Base-by-base conservation (phyloP, 2,329 filamentous ascomycete species). In the Nothophoma quercina region DNA sequence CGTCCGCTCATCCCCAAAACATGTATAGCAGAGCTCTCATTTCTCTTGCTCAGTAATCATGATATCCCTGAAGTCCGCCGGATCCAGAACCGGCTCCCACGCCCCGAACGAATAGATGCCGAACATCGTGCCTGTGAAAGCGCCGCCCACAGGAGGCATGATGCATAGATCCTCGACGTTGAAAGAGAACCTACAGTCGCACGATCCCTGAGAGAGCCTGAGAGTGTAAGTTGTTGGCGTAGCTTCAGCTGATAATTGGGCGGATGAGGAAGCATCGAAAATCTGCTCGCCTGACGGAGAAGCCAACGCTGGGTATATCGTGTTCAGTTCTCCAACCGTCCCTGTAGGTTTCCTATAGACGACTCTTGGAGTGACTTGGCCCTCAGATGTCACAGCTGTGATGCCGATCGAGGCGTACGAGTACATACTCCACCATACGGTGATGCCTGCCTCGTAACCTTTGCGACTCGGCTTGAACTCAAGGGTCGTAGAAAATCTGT, bases 351-450 rank as follows among this genome's bases (percentile, higher is more conserved):
- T 38, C 15, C 44, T 65, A 49, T 7, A 65, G 25, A 13, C 67
- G 58, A 38, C 44, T 7, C 33, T 50, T 38, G 15, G 44, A 2
- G 29, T 34, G 10, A 32, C 29, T 9, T 48, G 21, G 7, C 42
- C 38, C 2, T 45, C 34, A 12, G 35, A 29, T 13, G 41, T 3
- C 6, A 36, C 7, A 1, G 46, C 28, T 8, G 47, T 45, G 12
- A 81, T 68, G 0, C 79, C 79, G 2, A 81, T 70, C 26, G 72
- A 77, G 38, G 69, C 73, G 44, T 77, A 76, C 0, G 77, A 78
- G 55, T 75, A 76, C 33, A 82, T 78, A 36, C 78, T 83, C 79
- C 81, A 83, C 77, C 80, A 85, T 0, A 85, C 63, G 0, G 80
- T 79, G 0, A 79, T 70, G 0, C 83, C 83, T 0, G 83, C 82